These are phyloP conservation scores for Cylindrodendrum hubeiense DNA, from an alignment of 2,329 filamentous ascomycete genomes.

Conservation along the genomic window DNA sequence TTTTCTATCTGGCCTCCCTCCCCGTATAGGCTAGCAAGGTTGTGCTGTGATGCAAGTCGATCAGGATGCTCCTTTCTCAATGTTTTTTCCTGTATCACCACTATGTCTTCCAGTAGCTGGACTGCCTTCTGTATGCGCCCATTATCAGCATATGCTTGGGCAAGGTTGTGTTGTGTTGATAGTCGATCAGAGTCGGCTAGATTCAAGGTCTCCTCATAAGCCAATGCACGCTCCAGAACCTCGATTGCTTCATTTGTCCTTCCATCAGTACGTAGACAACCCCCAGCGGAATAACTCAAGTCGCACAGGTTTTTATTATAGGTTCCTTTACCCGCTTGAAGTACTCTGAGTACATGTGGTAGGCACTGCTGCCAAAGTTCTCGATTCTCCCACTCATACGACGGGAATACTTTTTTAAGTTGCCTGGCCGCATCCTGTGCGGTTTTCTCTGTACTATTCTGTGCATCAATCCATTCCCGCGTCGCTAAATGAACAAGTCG, in stretches of 20 bases:
- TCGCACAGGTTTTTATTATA: neutral
- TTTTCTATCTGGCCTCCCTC: neutral
- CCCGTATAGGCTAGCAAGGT: conserved; percentile 2
- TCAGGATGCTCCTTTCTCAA: neutral
- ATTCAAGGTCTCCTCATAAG: neutral
- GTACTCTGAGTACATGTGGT: neutral
- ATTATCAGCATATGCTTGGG: neutral
- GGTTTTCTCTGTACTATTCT: conserved; percentile 3
- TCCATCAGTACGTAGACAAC: neutral
- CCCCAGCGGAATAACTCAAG: neutral
- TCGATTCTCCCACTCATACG: neutral
- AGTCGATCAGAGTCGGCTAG: neutral
- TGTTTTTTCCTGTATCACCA: neutral
- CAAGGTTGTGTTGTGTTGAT: neutral
- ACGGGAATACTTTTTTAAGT: conserved; percentile 35
- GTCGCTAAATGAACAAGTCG: conserved; percentile 27
- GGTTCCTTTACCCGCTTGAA: neutral
- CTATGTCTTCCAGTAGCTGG: conserved; percentile 9
- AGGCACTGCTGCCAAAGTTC: conserved; percentile 5
- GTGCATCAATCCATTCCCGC: neutral
- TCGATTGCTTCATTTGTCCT: neutral
- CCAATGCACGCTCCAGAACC: neutral
- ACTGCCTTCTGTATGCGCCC: conserved; percentile 7
- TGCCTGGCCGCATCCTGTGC: conserved; percentile 30
- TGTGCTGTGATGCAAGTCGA: neutral